Conservation (phyloP, 805 yeast species). For the Metschnikowia gelsemii region DNA sequence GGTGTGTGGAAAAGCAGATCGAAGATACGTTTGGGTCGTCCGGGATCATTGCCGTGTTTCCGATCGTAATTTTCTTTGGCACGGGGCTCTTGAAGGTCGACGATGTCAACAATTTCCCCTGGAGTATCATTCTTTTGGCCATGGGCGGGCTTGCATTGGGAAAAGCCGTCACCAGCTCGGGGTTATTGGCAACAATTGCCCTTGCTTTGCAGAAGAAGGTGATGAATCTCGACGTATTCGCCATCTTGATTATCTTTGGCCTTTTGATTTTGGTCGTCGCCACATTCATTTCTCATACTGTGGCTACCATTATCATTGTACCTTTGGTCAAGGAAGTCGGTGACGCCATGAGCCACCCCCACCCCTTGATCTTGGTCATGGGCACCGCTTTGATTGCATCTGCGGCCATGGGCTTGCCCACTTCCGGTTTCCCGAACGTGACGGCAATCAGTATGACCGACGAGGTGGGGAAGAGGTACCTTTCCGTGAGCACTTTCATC, state of each 20-base stretch:
- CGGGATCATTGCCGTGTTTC: constrained; percentile 93
- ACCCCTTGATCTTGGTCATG: constrained; percentile 41
- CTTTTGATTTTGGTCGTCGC: constrained; percentile 41
- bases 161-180: constrained; percentile 90
- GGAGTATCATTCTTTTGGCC: constrained; percentile 94
- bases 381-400: constrained; percentile 42
- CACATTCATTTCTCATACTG: constrained; percentile 46
- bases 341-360: constrained; percentile 36
- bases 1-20: constrained; percentile 85
- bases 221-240: constrained; percentile 66
- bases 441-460: constrained; percentile 46
- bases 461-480: constrained; percentile 40
- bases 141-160: constrained; percentile 98
- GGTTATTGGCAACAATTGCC: constrained; percentile 79
- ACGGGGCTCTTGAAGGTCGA: constrained; percentile 83
- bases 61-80: constrained; percentile 89
- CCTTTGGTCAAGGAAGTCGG: constrained; percentile 45
- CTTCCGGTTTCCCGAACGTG: constrained; percentile 46
- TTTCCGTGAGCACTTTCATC: constrained; percentile 42
- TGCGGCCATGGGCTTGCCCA: constrained; percentile 48
- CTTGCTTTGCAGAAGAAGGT: constrained; percentile 60
- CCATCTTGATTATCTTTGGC: constrained; percentile 68
- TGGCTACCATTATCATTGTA: constrained; percentile 43
- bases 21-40: constrained; percentile 82
- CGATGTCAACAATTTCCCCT: constrained; percentile 91